Conservation (phyloP, 2,329 filamentous ascomycete species). For the Aspergillus caelatus region DNA sequence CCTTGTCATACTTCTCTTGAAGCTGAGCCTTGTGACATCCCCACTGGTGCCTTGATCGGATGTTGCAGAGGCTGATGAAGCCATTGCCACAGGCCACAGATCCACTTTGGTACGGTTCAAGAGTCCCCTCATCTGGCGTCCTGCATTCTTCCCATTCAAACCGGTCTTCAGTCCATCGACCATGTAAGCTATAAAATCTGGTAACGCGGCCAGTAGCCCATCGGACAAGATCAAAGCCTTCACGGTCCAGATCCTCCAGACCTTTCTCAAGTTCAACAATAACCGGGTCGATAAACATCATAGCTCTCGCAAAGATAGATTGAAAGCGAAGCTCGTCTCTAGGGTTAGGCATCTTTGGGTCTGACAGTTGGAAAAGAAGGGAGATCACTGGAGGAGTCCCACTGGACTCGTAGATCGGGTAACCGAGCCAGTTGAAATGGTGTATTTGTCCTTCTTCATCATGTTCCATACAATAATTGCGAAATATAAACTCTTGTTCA, state of each 20-base stretch:
- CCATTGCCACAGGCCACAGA: neutral
- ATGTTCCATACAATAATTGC: neutral
- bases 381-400: constrained; percentile 25
- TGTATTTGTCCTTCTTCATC: constrained; percentile 17
- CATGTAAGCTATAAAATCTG: constrained; percentile 30
- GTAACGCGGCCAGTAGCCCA: constrained; percentile 15
- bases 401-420: constrained; percentile 15
- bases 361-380: constrained; percentile 22
- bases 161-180: constrained; percentile 21
- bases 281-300: constrained; percentile 26
- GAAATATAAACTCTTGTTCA: neutral
- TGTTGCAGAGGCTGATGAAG: neutral
- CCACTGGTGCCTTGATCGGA: neutral
- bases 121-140: constrained; percentile 14
- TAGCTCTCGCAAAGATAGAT: constrained; percentile 21
- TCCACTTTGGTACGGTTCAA: neutral
- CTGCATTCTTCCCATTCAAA: neutral
- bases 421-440: constrained; percentile 31
- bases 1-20: neutral
- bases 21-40: neutral
- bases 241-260: neutral
- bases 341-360: constrained; percentile 14
- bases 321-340: constrained; percentile 12
- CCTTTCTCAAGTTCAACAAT: constrained; percentile 15
- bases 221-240: constrained; percentile 15